Evolutionary conservation across 1,284 basidiomycete species (phyloP), one percentile per base, ranked within the genome.

Genomic region (Ceratobasidium sp.): DNA sequence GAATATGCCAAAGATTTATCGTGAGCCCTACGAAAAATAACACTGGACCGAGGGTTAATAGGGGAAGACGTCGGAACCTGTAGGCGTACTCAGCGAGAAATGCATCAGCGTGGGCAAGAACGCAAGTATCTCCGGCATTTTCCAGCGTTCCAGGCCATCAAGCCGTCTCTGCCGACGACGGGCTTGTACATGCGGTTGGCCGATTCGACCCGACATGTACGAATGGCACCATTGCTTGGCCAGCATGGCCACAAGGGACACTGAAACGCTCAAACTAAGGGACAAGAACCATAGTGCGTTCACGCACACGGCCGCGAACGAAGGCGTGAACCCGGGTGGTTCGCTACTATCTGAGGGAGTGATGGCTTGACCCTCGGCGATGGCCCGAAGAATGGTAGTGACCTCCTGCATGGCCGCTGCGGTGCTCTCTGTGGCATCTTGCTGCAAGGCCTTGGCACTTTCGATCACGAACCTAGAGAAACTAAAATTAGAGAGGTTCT

Each of bases 221-320:
- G 66, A 69, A 43, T 69, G 57, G 66, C 66, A 69, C 66, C 66
- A 69, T 43, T 69, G 66, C 43, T 69, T 69, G 41, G 66, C 66
- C 16, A 69, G 66, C 66, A 69, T 69, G 21, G 52, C 44, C 14
- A 69, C 43, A 46, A 69, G 54, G 14, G 66, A 69, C 14, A 69
- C 66, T 5, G 66, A 69, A 16, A 69, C 66, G 32, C 66, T 69
- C 9, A 69, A 21, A 57, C 52, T 54, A 11, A 69, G 38, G 38
- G 66, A 69, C 23, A 69, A 23, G 38, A 69, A 69, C 66, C 66
- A 69, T 2, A 69, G 54, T 3, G 52, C 52, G 28, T 69, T 69
- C 26, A 69, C 43, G 43, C 52, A 69, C n/a, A 69, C 57, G 32
- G 23, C 52, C 14, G 66, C 35, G 41, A 43, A 8, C 18, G 66